Conservation (phyloP, 2,329 filamentous ascomycete species). For the Arthrobotrys entomopaga region DNA sequence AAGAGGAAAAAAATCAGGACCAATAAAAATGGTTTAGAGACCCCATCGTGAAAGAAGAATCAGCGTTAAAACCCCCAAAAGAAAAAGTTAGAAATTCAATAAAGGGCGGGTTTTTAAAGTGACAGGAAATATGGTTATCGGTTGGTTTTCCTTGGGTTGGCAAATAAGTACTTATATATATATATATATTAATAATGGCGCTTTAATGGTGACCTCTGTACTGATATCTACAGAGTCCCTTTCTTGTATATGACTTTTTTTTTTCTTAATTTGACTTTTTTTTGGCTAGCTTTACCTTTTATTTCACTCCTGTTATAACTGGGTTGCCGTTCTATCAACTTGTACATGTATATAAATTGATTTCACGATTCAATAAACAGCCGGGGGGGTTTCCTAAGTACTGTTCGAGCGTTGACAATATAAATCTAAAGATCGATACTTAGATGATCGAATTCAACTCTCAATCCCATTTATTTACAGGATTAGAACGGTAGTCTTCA, state of each 20-base stretch:
- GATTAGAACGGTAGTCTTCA: constrained; percentile 57
- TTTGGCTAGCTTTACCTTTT: background rate
- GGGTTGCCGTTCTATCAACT: too few relatives aligned
- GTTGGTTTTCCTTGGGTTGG: background rate
- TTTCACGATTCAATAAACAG: background rate
- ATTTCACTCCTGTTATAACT: background rate
- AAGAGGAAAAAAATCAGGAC: background rate
- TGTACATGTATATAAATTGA: background rate
- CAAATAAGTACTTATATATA: too few relatives aligned
- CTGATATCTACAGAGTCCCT: background rate
- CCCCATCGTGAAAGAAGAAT: background rate
- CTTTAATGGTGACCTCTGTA: too few relatives aligned
- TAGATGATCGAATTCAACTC: background rate
- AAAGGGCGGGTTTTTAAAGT: background rate
- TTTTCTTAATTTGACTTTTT: background rate
- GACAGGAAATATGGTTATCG: background rate
- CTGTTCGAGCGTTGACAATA: too few relatives aligned
- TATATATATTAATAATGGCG: too few relatives aligned
- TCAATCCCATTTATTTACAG: constrained; percentile 58
- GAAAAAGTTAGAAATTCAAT: background rate
- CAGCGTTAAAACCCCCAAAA: background rate
- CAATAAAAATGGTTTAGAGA: background rate
- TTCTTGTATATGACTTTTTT: background rate
- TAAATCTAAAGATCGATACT: too few relatives aligned
- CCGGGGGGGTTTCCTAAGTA: too few relatives aligned